Evolutionary conservation across 148 eudicot species (phyloP), one percentile per base, ranked within the genome.

Genomic region (Rhododendron mucronatum): DNA sequence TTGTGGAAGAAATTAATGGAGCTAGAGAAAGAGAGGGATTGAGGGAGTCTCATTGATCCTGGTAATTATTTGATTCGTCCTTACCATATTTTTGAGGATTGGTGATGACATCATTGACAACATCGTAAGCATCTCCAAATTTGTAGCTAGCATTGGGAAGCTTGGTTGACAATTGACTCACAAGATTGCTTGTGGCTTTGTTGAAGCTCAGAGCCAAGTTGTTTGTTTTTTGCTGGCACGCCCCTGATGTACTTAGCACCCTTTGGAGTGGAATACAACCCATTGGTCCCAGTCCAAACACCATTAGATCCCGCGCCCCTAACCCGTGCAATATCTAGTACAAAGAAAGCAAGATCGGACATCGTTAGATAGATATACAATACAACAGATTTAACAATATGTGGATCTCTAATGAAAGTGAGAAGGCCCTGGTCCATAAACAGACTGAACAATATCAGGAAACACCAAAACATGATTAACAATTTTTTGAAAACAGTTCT

Each of bases 181-280:
- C 85, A 89, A 94, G 90, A 26, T 89, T 86, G 77, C 45, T 87
- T 0, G 91, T 86, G n/a, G 91, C 96, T 63, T 86, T 37, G 73
- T 96, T 96, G 91, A 94, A 96, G 85, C 84, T 74, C 26, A 88
- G 88, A 8, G 98, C 98, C 39, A 96, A 41, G 67, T 85, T 89
- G 90, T 95, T 96, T 5, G 99, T 92, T 80, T 89, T 91, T 1
- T 93, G 96, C 76, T 95, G 96, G 81, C 99, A 96, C 9, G 33
- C 86, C 15, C 98, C 98, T 1, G 98, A 77, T 48, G 93, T 39
- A 85, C 95, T 92, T 4, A 96, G 82, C 44, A 94, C 96, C 84
- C 99, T 89, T 78, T 96, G 99, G 26, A 96, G 94, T 13, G 99
- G 99, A 48, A 96, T 96, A 89, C 99, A 96, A 2, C 99, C 99